phyloP scores from a whole-genome alignment of 768 basidiomycete genomes.

The Lyophyllum semitale region DNA sequence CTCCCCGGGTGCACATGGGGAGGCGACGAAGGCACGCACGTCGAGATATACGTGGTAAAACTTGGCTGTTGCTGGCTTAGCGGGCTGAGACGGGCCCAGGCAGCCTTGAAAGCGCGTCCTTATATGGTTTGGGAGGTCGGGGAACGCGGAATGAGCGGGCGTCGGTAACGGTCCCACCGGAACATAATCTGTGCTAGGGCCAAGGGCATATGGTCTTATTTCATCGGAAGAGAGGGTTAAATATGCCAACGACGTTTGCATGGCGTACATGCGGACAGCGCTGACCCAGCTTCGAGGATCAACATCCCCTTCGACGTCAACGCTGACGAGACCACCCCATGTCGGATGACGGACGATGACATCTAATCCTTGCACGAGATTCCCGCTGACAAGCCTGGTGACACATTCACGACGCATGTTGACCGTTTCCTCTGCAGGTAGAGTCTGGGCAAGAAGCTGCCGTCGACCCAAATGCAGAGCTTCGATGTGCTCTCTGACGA shows the following conservation, averaged over 20 bases:
- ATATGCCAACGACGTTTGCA: conserved; percentile 84
- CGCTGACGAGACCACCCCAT: conserved; percentile 86
- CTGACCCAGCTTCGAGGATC: conserved; percentile 86
- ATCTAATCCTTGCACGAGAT: conserved; percentile 89
- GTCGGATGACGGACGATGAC: conserved; percentile 95
- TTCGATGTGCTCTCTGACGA: conserved; percentile 88
- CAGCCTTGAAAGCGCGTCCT: conserved; percentile 40
- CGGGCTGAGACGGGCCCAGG: conserved; percentile 26
- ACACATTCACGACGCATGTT: conserved; percentile 87
- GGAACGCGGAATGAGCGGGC: conserved; percentile 71
- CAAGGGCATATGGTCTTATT: conserved; percentile 40
- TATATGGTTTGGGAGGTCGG: conserved; percentile 49
- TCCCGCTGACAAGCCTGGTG: conserved; percentile 81
- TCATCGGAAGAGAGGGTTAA: conserved; percentile 55
- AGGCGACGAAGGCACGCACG: conserved; percentile 88
- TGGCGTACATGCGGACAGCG: conserved; percentile 87
- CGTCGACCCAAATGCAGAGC: conserved; percentile 88
- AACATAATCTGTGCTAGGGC: conserved; percentile 48
- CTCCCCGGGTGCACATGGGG: conserved; percentile 88
- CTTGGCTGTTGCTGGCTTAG: conserved; percentile 53
- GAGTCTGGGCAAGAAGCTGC: conserved; percentile 84
- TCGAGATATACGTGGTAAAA: conserved; percentile 93
- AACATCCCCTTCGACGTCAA: conserved; percentile 85
- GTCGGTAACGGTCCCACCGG: conserved; percentile 51
- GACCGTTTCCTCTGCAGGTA: conserved; percentile 84